Conservation (phyloP, 164 flowering plant species). For the Magnolia kwangsiensis region DNA sequence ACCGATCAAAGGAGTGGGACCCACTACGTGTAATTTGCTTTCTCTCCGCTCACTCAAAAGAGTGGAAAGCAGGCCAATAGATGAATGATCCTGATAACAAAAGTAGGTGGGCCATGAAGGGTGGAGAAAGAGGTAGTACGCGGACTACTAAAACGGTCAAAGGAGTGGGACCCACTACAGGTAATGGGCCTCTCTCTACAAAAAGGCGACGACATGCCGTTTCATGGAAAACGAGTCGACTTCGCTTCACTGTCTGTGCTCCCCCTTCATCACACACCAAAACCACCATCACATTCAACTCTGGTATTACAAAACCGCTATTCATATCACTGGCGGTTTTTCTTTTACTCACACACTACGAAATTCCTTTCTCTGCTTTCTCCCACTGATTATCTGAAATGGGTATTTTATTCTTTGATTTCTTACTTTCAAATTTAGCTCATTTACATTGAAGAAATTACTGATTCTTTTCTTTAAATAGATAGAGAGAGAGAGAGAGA, state of each 20-base stretch:
- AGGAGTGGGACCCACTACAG: not conserved
- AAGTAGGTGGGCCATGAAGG: not conserved
- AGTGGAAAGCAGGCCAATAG: not conserved
- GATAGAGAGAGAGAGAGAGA: not conserved
- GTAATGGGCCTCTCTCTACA: conserved; percentile 4
- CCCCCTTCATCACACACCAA: conserved; percentile 1
- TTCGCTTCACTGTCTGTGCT: not conserved
- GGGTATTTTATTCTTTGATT: not conserved
- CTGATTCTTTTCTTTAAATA: not conserved
- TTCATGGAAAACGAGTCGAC: conserved; percentile 7
- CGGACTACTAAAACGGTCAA: not conserved
- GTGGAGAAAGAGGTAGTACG: not conserved
- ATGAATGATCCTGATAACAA: no score
- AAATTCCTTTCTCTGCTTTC: not conserved
- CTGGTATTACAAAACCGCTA: not conserved
- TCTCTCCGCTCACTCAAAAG: not conserved
- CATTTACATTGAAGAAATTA: conserved; percentile 8
- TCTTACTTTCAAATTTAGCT: not conserved
- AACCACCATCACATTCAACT: not conserved
- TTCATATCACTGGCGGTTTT: not conserved
- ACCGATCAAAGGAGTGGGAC: not conserved
- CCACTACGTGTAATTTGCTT: not conserved
- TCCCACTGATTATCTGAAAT: not conserved
- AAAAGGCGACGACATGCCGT: conserved; percentile 12
- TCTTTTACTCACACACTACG: not conserved